A percentile compares a stretch with the other conserved stretches of the same genome.
Conservation (phyloP, 768 basidiomycete species). For the Xerocomellus amylosporus region DNA sequence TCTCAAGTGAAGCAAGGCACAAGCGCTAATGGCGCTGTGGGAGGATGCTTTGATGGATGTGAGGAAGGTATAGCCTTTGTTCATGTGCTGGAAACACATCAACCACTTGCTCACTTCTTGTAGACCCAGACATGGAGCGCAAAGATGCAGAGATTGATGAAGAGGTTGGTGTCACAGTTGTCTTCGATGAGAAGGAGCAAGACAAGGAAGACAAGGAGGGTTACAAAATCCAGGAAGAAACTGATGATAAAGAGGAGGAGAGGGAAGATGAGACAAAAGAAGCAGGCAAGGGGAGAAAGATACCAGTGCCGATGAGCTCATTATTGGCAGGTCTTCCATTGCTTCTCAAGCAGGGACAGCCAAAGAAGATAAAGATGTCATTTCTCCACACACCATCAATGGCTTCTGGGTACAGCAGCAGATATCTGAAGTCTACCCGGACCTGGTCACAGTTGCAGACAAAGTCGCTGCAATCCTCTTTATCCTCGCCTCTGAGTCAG, state of each 20-base stretch:
- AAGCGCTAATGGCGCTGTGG: too few species aligned
- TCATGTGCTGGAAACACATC: too few species aligned
- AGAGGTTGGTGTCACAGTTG: constrained; percentile 45
- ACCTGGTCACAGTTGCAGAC: constrained; percentile 90
- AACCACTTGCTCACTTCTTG: too few species aligned
- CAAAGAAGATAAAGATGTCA: constrained; percentile 70
- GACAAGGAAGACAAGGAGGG: constrained; percentile 93
- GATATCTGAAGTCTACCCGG: constrained; percentile 85
- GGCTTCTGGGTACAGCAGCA: constrained; percentile 99
- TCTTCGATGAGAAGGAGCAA: constrained; percentile 93
- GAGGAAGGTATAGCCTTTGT: too few species aligned
- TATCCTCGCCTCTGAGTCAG: constrained; percentile 83
- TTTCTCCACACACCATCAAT: constrained; percentile 89
- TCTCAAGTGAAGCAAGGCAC: too few species aligned
- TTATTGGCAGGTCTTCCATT: constrained; percentile 72
- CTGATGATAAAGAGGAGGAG: constrained; percentile 70
- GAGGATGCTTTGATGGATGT: too few species aligned
- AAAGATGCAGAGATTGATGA: constrained; percentile 92
- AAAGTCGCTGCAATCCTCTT: constrained; percentile 83
- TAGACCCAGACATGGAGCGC: constrained; percentile 59
- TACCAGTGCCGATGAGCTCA: constrained; percentile 63
- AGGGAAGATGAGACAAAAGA: constrained; percentile 42
- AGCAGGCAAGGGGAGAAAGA: constrained; percentile 46
- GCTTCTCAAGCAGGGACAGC: constrained; percentile 41
- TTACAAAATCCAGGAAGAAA: constrained; percentile 81